phyloP scores from a whole-genome alignment of 345 rosid genomes.

The Eucalyptus leucophloia region DNA sequence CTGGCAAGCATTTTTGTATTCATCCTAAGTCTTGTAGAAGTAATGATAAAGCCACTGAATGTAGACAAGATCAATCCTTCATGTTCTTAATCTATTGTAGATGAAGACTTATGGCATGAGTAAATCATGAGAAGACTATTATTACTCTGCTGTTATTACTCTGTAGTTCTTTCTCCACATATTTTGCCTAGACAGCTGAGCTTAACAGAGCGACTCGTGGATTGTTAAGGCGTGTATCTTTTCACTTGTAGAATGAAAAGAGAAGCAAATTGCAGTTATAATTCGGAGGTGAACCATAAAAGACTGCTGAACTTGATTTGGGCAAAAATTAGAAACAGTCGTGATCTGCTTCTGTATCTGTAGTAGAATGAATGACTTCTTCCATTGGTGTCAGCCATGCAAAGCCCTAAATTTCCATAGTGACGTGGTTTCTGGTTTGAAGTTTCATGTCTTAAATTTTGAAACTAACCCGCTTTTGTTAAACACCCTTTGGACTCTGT shows the following conservation, averaged over 20 bases:
- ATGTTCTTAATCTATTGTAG: not conserved
- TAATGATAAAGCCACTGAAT: not conserved
- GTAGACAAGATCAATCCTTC: not conserved
- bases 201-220: rapidly evolving
- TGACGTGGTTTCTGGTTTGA: not conserved
- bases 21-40: not conserved
- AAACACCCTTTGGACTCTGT: not conserved
- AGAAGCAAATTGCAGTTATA: not conserved
- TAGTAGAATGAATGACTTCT: not conserved
- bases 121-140: not conserved
- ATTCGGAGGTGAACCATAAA: not conserved
- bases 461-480: not conserved
- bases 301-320: not conserved
- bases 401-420: not conserved
- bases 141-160: not conserved
- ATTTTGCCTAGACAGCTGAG: not conserved
- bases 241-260: not conserved
- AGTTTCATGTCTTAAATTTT: not conserved
- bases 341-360: not conserved
- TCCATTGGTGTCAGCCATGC: not conserved
- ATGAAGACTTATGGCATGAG: not conserved
- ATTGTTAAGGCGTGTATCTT: not conserved
- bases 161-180: not conserved
- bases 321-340: not conserved
- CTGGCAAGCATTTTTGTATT: not conserved